These are phyloP conservation scores for Diplosphaera chodatii DNA, from an alignment of 139 green algal genomes.

Conservation along the genomic window DNA sequence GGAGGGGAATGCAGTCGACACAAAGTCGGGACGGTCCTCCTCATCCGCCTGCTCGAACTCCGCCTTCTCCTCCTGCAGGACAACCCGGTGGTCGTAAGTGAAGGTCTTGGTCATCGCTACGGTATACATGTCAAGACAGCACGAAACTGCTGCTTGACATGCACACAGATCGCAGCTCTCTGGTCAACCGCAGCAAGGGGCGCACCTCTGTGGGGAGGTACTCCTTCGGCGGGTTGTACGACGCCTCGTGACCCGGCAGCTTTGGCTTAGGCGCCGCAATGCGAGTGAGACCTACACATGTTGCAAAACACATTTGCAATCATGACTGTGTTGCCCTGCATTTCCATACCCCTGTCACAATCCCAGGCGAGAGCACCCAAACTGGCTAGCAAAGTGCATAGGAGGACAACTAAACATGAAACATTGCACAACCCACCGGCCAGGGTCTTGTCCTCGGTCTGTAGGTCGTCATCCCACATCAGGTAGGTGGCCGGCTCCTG, in stretches of 20 bases:
- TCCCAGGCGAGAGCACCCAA: no score
- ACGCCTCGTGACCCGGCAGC: conserved; percentile 87
- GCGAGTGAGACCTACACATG: conserved; percentile 87
- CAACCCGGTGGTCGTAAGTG: no score
- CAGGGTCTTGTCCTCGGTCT: conserved; percentile 52
- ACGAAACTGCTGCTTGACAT: no score
- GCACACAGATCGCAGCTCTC: no score
- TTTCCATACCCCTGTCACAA: no score
- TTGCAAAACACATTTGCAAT: no score
- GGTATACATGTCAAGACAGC: no score
- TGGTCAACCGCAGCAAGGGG: not conserved
- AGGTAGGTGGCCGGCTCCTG: conserved; percentile 65
- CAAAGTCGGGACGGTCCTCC: conserved; percentile 63
- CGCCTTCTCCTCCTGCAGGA: conserved; percentile 78
- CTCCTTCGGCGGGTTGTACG: conserved; percentile 93
- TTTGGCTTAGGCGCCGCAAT: conserved; percentile 85
- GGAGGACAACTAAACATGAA: no score
- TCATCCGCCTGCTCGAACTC: conserved; percentile 58
- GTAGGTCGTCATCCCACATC: conserved; percentile 85
- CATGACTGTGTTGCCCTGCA: no score
- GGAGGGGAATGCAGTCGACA: conserved; percentile 58
- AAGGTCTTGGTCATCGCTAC: no score
- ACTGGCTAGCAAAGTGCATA: no score
- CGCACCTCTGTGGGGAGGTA: conserved; percentile 87
- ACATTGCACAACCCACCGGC: no score